Evolutionary conservation across 768 basidiomycete genomes (phyloP), one percentile per base, ranked within the genome.

Genomic region (Galerina sulciceps): DNA sequence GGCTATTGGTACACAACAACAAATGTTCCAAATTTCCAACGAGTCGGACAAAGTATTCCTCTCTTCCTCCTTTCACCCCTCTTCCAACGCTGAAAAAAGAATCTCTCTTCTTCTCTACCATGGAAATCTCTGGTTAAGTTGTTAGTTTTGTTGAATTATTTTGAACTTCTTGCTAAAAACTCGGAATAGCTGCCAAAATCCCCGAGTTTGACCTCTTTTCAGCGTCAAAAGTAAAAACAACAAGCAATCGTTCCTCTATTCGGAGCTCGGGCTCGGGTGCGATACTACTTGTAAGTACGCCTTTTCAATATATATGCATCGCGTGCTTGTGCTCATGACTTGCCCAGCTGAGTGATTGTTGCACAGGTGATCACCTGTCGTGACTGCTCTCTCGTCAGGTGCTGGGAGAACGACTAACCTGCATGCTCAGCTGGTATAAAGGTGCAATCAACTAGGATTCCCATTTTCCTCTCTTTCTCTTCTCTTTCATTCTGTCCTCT

Each of bases 311-410:
- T 52, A 48, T 47, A 23, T 43, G 18, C 47, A 53, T 64, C 59
- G 47, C 65, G 57, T 62, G 57, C 51, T 60, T 49, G 63, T 51
- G 65, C 65, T 56, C 63, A 64, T 67, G 66, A 67, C 66, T 61
- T 62, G 61, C 44, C 37, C 66, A 64, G 66, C 56, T 67, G 66
- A 57, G 63, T 49, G 58, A 63, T 61, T 57, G 56, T 53, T 45
- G 63, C 54, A 48, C 66, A 67, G 66, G 59, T 67, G 66, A 67
- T 61, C 63, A 60, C 44, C 49, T 47, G 54, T 45, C 63, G 61
- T 67, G 66, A 67, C 58, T 63, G 51, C 53, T 52, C 52, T 17
- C 11, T 36, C 41, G 61, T 62, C 66, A 67, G 66, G 63, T 67
- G 66, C 59, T 63, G 60, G 57, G 65, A 61, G 65, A 56, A 46